phyloP scores from a whole-genome alignment of 83 land plant species.

The Diphasiastrum complanatum region DNA sequence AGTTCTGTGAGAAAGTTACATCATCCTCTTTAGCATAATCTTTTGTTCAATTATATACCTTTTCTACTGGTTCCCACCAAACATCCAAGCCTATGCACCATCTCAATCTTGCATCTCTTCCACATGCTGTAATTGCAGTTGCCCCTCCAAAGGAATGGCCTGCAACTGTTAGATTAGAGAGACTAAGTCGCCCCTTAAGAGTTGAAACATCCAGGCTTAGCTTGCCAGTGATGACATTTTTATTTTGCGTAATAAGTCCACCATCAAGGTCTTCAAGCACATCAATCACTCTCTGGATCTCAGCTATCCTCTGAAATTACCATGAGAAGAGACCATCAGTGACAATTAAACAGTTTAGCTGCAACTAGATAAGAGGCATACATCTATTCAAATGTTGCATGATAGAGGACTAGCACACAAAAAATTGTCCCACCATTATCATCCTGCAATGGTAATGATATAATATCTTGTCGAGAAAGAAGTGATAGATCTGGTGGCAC shows the following conservation, averaged over 20 bases:
- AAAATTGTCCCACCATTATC: too few relatives aligned
- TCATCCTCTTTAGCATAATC: background rate
- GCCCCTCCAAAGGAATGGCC: conserved; percentile 50
- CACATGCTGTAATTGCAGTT: conserved; percentile 34
- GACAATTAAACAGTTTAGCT: background rate
- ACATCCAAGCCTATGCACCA: conserved; percentile 41
- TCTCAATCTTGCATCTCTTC: conserved; percentile 26
- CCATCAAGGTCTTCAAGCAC: conserved; percentile 30
- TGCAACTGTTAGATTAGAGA: conserved; percentile 25
- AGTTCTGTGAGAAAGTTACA: too few relatives aligned
- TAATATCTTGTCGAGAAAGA: too few relatives aligned
- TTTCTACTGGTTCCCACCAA: conserved; percentile 42
- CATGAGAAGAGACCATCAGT: background rate
- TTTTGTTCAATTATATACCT: conserved; percentile 15
- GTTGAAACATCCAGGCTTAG: conserved; percentile 25
- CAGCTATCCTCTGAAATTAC: conserved; percentile 25
- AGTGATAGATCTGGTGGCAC: too few relatives aligned
- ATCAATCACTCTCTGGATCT: conserved; percentile 27
- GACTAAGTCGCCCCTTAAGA: conserved; percentile 29
- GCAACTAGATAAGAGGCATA: too few relatives aligned
- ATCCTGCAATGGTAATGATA: too few relatives aligned
- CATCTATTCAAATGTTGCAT: too few relatives aligned
- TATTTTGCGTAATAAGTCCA: conserved; percentile 25
- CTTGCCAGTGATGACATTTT: conserved; percentile 25
- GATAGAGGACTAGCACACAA: too few relatives aligned